Evolutionary conservation across 306 rosid species (phyloP).

Genomic region (Elaeagnus macrophylla): DNA sequence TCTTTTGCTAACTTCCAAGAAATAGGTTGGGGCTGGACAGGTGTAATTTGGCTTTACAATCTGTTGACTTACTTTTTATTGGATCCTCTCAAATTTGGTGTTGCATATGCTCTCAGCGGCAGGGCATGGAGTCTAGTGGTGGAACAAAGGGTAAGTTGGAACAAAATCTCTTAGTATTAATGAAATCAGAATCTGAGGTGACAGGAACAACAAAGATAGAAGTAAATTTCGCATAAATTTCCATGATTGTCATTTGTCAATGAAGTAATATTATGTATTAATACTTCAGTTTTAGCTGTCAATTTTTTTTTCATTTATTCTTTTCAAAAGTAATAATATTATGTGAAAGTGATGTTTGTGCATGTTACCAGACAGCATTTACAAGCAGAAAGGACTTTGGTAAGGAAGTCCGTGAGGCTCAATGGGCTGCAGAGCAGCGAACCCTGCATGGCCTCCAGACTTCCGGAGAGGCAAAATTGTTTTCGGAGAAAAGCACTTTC

Average conservation of each 20-base stretch:
- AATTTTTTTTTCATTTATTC: no score
- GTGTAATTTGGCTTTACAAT: constrained; percentile 56
- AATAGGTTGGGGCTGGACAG: constrained; percentile 66
- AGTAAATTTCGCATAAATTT: no score
- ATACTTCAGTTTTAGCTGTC: no score
- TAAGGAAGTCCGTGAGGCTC: constrained; percentile 60
- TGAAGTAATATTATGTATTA: no score
- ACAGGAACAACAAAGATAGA: no score
- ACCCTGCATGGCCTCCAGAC: constrained; percentile 58
- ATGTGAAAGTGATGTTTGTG: constrained; percentile 5
- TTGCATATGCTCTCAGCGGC: constrained; percentile 60
- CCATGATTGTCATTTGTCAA: no score
- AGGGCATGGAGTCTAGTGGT: constrained; percentile 59
- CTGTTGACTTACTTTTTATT: constrained; percentile 38
- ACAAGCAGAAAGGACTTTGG: constrained; percentile 58
- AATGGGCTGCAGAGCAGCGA: constrained; percentile 68
- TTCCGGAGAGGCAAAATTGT: constrained; percentile 20
- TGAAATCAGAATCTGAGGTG: no score
- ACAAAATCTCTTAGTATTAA: background rate
- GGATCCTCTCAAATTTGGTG: constrained; percentile 69
- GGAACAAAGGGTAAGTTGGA: constrained; percentile 49
- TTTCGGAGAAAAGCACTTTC: constrained; percentile 39
- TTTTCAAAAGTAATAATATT: no score
- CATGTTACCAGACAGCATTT: constrained; percentile 51
- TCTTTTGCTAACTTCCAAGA: constrained; percentile 33